Evolutionary conservation across 768 basidiomycete genomes (phyloP).

Genomic region (Pleurotus ostreatus): DNA sequence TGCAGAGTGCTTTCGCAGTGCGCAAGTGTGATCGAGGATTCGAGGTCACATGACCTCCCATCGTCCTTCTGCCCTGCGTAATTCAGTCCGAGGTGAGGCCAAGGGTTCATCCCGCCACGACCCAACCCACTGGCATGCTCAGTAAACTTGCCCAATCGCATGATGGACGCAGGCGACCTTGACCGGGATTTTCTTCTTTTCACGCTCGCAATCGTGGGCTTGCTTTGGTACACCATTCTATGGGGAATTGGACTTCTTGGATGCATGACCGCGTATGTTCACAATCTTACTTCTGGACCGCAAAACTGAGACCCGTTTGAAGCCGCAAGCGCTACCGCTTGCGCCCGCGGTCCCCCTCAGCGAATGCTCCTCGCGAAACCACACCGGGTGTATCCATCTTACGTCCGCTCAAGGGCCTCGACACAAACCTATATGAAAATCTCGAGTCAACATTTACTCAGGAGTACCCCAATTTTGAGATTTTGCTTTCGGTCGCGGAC

Average conservation of each 20-base stretch:
- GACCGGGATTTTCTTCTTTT: constrained; percentile 11
- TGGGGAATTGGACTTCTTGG: constrained; percentile 71
- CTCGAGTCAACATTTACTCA: constrained; percentile 90
- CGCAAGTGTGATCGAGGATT: too few relatives aligned
- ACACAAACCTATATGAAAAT: constrained; percentile 94
- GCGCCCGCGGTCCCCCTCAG: constrained; percentile 58
- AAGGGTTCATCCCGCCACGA: neutral
- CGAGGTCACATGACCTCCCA: too few relatives aligned
- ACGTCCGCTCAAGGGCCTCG: constrained; percentile 91
- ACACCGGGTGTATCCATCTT: constrained; percentile 91
- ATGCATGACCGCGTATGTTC: constrained; percentile 63
- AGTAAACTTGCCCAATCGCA: neutral
- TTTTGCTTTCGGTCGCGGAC: constrained; percentile 89
- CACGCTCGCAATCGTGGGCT: constrained; percentile 34
- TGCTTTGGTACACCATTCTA: constrained; percentile 57
- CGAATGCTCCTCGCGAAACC: constrained; percentile 37
- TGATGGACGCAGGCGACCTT: neutral
- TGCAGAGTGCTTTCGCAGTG: too few relatives aligned
- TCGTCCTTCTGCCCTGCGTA: too few relatives aligned
- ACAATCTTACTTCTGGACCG: neutral
- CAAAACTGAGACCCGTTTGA: constrained; percentile 5
- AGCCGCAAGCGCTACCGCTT: constrained; percentile 77
- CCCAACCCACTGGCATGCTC: neutral
- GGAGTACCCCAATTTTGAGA: constrained; percentile 89
- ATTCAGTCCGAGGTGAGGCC: too few relatives aligned